phyloP scores from a whole-genome alignment of 202 grass and related monocot genomes.

The Digitaria exilis region DNA sequence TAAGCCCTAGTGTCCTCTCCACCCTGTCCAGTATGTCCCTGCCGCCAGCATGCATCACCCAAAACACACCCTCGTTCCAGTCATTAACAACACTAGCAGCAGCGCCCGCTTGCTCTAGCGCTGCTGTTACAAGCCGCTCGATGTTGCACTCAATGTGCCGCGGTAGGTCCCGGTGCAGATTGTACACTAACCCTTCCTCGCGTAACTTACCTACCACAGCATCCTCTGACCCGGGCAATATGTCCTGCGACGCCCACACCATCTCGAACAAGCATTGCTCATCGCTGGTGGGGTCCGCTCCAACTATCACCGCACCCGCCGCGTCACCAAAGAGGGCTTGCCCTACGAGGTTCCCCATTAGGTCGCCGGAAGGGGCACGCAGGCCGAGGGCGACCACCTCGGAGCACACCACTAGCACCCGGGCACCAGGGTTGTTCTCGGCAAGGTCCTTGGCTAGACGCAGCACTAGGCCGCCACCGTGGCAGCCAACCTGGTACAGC shows the following conservation, averaged over 20 bases:
- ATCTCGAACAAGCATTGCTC: slow-evolving; percentile 27
- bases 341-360: too few relatives aligned
- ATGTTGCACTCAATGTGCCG: not conserved
- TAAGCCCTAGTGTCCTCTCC: too few relatives aligned
- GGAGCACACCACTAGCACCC: not conserved
- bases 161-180: not conserved
- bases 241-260: not conserved
- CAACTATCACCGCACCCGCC: not conserved
- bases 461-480: too few relatives aligned
- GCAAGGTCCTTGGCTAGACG: too few relatives aligned
- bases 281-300: not conserved
- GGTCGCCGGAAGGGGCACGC: not conserved
- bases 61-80: too few relatives aligned
- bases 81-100: too few relatives aligned
- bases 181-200: not conserved
- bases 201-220: not conserved
- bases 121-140: too few relatives aligned
- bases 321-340: too few relatives aligned
- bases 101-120: too few relatives aligned
- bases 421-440: too few relatives aligned
- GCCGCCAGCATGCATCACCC: too few relatives aligned
- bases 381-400: not conserved
- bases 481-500: not conserved
- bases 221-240: not conserved
- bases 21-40: too few relatives aligned